phyloP scores from a whole-genome alignment of 169 alveolate species.

The Plasmodium malariae region DNA sequence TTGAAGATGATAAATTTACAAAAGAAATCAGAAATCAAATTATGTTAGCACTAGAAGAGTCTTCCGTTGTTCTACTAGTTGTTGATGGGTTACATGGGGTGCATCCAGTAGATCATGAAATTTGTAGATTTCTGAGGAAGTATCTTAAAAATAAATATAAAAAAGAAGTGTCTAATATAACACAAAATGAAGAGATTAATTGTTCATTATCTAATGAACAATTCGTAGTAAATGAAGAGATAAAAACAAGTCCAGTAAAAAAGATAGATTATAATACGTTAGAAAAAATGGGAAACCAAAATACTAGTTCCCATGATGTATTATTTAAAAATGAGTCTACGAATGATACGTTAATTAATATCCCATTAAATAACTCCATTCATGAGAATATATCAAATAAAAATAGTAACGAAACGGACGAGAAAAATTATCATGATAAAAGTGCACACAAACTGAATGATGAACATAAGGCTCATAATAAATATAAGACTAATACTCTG shows the following conservation, averaged over 20 bases:
- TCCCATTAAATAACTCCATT: too few species aligned
- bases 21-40: conserved; percentile 71
- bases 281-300: too few species aligned
- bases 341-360: too few species aligned
- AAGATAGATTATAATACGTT: conserved; percentile 47
- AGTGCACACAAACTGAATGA: not conserved
- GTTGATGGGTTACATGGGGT: conserved; percentile 87
- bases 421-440: not conserved
- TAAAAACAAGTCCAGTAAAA: too few species aligned
- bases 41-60: conserved; percentile 77
- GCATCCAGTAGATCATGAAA: conserved; percentile 82
- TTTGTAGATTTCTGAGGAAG: conserved; percentile 75
- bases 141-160: conserved; percentile 44
- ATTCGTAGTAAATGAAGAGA: conserved; percentile 73
- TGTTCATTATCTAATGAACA: not conserved
- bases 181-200: conserved; percentile 12
- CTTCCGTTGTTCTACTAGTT: conserved; percentile 82
- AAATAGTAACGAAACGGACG: not conserved
- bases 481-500: not conserved
- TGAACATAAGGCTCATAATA: not conserved
- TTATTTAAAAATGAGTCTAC: too few species aligned
- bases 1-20: conserved; percentile 79
- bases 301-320: too few species aligned
- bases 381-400: not conserved
- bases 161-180: not conserved